Evolutionary conservation across 202 grass and related monocot genomes (phyloP).

Genomic region (Alloteropsis angusta): DNA sequence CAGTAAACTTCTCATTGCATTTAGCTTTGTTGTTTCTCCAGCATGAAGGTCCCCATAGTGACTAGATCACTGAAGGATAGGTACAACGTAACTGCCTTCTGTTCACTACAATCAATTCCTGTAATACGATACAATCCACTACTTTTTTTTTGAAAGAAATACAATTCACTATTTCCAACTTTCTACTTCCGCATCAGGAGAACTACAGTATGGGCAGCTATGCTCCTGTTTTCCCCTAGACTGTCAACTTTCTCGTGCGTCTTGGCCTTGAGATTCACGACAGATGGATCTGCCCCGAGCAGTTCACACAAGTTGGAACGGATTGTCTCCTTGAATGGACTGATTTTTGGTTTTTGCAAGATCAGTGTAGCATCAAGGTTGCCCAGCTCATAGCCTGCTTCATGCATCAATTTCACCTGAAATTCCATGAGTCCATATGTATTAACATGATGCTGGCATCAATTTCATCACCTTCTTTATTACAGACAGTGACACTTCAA

Average conservation of each 20-base stretch:
- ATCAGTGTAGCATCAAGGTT: slow-evolving; percentile 95
- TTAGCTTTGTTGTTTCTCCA: slow-evolving; percentile 6
- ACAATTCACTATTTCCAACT: not conserved
- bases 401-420: slow-evolving; percentile 95
- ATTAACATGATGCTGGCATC: not conserved
- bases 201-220: slow-evolving; percentile 93
- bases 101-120: slow-evolving; percentile 19
- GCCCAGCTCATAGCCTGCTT: slow-evolving; percentile 86
- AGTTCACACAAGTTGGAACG: slow-evolving; percentile 73
- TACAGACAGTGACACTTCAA: not conserved
- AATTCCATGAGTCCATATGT: slow-evolving; percentile 15
- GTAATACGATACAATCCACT: not conserved
- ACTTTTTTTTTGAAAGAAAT: not conserved
- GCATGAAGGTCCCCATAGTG: not conserved
- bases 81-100: not conserved
- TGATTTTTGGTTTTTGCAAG: slow-evolving; percentile 92
- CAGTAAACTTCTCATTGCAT: not conserved
- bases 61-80: not conserved
- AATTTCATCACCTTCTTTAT: not conserved
- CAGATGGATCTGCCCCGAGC: slow-evolving; percentile 71
- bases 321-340: slow-evolving; percentile 90
- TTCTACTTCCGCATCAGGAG: slow-evolving; percentile 80
- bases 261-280: slow-evolving; percentile 97
- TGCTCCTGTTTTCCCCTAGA: slow-evolving; percentile 95
- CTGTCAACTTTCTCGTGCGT: slow-evolving; percentile 96